Conservation (phyloP, 129 eudicot genomes). For the Helianthus annuus region DNA sequence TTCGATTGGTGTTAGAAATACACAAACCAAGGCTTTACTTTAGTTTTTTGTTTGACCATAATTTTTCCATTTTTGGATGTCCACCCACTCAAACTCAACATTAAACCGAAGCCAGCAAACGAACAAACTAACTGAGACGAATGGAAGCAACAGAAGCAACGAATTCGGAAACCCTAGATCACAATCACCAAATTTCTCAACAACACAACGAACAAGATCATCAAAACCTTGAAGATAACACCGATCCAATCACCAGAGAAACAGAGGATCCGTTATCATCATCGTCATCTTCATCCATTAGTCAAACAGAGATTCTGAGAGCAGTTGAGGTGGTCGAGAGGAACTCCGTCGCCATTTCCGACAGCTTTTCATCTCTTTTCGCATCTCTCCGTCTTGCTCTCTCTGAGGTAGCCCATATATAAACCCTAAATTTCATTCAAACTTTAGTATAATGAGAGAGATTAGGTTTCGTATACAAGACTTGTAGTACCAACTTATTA, state of each 20-base stretch:
- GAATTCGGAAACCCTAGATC: slow-evolving; percentile 39
- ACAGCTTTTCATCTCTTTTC: slow-evolving; percentile 79
- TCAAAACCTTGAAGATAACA: background rate
- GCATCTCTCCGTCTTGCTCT: slow-evolving; percentile 80
- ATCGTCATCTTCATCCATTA: slow-evolving; percentile 28
- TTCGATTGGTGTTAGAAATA: too few relatives aligned
- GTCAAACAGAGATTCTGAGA: slow-evolving; percentile 52
- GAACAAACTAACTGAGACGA: background rate
- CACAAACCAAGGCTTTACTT: too few relatives aligned
- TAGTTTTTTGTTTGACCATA: too few relatives aligned
- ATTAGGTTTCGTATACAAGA: slow-evolving; percentile 2
- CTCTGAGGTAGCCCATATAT: slow-evolving; percentile 54
- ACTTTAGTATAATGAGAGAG: background rate
- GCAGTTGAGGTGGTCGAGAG: slow-evolving; percentile 80
- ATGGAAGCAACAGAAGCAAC: background rate
- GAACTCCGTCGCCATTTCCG: slow-evolving; percentile 85
- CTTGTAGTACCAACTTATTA: too few relatives aligned
- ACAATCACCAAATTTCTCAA: slow-evolving; percentile 1
- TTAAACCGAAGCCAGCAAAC: background rate
- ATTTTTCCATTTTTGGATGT: too few relatives aligned
- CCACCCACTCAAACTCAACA: too few relatives aligned
- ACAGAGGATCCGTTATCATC: slow-evolving; percentile 7
- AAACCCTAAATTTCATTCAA: background rate
- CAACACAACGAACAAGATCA: background rate
- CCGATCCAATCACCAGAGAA: slow-evolving; percentile 17